Base-by-base conservation (phyloP, 75 land plant genomes). In the Pseudotsuga menziesii region DNA sequence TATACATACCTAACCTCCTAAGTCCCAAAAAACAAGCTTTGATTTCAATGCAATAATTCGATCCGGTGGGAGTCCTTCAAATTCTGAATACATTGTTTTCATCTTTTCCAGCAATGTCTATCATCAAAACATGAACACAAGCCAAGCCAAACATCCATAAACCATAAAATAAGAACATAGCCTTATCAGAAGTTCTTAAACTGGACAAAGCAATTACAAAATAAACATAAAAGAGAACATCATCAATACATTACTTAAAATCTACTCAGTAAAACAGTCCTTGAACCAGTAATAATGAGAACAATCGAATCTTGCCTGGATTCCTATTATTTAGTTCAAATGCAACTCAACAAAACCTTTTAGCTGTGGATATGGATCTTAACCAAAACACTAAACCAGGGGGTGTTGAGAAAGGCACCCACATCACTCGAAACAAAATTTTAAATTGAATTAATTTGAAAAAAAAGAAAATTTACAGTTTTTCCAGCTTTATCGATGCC, bases 1-100 rank as follows among this genome's bases (percentile, higher is more conserved):
- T 69, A 54, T 27, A 58, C 84, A 76, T 76, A 91, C 96, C 96
- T 94, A 97, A 61, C 98, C 98, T 76, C 98, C 98, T 35, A 95
- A 80, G 79, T 95, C 98, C 98, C 98, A 95, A 79, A 95, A 93
- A 13, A 93, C 91, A 80, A 95, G 97, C 82, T 93, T 95, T 73
- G 92, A 69, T 44, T 93, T 95, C 74, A 89, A 78, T 17, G 83
- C 89, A 35, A 95, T 94, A 77, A 95, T 95, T 55, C 98, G 89
- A 81, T 95, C 98, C 22, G 97, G 97, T 16, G 98, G 92, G 11
- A 95, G 88, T 16, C 97, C 97, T 84, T 91, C 94, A 61, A 85
- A 62, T 55, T 93, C 91, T 62, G 93, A 88, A 73, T 86, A 95
- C 15, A 88, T 35, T 9, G 92, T 78, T 60, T 95, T 95, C 80